phyloP scores from a whole-genome alignment of 2,329 filamentous ascomycete genomes.

The Emergomyces africanus region DNA sequence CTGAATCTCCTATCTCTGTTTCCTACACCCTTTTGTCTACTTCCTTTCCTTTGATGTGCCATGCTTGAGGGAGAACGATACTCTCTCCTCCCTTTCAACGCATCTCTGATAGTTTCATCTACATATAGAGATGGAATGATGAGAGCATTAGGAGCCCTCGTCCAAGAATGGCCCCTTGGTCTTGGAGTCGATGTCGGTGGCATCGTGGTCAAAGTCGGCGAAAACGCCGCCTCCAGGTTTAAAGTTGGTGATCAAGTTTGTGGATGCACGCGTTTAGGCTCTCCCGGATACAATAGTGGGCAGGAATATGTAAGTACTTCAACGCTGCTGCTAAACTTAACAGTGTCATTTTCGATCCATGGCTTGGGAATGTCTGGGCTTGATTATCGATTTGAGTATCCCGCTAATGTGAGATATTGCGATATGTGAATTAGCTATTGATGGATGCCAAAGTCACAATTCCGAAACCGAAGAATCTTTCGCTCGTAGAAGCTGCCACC shows the following conservation, averaged over 20 bases:
- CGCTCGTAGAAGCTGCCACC: conserved; percentile 17
- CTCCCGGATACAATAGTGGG: conserved; percentile 13
- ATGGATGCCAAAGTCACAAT: conserved; percentile 20
- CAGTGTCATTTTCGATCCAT: not conserved
- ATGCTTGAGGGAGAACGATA: not conserved
- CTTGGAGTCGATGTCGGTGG: conserved; percentile 20
- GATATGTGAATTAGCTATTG: conserved; percentile 13
- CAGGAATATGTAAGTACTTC: conserved; percentile 16
- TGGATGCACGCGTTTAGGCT: conserved; percentile 20
- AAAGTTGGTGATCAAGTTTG: conserved; percentile 20
- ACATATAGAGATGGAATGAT: conserved; percentile 16
- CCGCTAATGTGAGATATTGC: not conserved
- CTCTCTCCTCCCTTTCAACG: not conserved
- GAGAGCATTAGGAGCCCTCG: conserved; percentile 15
- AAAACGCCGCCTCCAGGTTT: conserved; percentile 17
- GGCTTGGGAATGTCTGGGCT: not conserved
- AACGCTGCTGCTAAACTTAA: not conserved
- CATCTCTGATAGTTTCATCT: not conserved
- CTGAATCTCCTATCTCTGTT: not conserved
- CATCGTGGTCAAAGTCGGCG: conserved; percentile 18
- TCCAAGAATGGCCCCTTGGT: conserved; percentile 19
- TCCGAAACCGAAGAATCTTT: conserved; percentile 19
- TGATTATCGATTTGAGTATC: not conserved
- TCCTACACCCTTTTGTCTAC: not conserved
- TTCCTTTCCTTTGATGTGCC: not conserved